Percentiles rank a stretch among this genome's conserved stretches.
phyloP scores from a whole-genome alignment of 495 filamentous ascomycete genomes.

The Talaromyces liani region DNA sequence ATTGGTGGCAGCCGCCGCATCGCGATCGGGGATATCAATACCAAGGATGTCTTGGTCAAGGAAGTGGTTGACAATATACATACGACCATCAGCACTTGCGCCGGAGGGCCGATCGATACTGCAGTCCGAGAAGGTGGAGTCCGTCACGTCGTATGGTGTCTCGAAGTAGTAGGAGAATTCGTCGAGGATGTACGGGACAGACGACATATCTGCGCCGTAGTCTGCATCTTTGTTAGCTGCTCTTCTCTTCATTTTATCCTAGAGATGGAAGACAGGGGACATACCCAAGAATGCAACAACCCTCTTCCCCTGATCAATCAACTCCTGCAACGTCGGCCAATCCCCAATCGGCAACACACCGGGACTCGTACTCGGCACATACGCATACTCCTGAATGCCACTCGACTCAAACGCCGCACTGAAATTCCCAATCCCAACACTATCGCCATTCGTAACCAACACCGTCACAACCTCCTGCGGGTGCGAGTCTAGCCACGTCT shows the following conservation, averaged over 20 bases:
- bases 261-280: constrained; percentile 10
- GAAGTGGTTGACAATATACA: constrained; percentile 50
- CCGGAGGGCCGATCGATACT: constrained; percentile 53
- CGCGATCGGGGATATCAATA: constrained; percentile 49
- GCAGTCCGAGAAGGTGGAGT: constrained; percentile 42
- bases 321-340: constrained; percentile 58
- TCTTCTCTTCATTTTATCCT: background rate
- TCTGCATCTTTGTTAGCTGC: constrained; percentile 18
- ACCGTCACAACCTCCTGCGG: constrained; percentile 64
- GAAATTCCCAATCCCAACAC: constrained; percentile 38
- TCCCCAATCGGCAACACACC: constrained; percentile 22
- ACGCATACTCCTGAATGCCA: constrained; percentile 53
- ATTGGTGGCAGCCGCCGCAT: constrained; percentile 49
- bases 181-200: constrained; percentile 55
- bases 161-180: constrained; percentile 70
- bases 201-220: constrained; percentile 37
- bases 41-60: constrained; percentile 35
- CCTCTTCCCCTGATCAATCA: constrained; percentile 54
- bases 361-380: constrained; percentile 32
- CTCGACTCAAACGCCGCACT: constrained; percentile 44
- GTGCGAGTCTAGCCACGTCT: constrained; percentile 56
- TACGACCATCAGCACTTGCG: constrained; percentile 36
- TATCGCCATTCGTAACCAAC: constrained; percentile 61
- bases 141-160: constrained; percentile 56
- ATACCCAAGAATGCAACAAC: constrained; percentile 56